Conservation (phyloP, 1,139 yeast genomes). For the Kodamaea fungicola region DNA sequence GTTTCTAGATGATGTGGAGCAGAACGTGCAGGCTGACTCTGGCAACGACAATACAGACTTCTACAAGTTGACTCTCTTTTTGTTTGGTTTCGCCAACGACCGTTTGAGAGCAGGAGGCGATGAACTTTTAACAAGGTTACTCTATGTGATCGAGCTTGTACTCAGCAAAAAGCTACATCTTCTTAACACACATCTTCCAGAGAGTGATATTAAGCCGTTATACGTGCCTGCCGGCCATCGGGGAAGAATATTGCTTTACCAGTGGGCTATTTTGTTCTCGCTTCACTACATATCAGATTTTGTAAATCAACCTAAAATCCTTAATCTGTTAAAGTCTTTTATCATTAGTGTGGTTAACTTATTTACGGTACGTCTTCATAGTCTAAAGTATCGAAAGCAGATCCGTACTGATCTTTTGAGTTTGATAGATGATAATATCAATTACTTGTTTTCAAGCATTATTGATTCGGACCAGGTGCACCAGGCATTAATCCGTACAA, state of each 20-base stretch:
- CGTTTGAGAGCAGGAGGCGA: constrained; percentile 13
- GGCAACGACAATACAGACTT: constrained; percentile 34
- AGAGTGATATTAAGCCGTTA: constrained; percentile 9
- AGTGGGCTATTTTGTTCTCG: constrained; percentile 32
- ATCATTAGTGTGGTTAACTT: constrained; percentile 31
- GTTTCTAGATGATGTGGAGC: constrained; percentile 36
- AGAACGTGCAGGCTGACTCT: constrained; percentile 26
- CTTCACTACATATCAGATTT: constrained; percentile 21
- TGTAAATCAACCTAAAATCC: constrained; percentile 8
- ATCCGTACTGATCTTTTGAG: constrained; percentile 16
- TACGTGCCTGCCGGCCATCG: constrained; percentile 3
- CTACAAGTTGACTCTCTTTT: constrained; percentile 31
- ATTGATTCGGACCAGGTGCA: neutral
- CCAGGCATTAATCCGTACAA: constrained; percentile 9
- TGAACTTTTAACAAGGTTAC: constrained; percentile 15
- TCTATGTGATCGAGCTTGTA: constrained; percentile 29
- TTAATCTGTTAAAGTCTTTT: constrained; percentile 27
- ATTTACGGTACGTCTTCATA: constrained; percentile 28
- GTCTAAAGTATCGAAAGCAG: constrained; percentile 20
- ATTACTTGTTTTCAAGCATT: constrained; percentile 3
- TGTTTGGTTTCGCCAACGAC: constrained; percentile 30
- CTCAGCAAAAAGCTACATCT: constrained; percentile 26
- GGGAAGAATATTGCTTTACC: constrained; percentile 13
- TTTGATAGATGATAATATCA: constrained; percentile 6
- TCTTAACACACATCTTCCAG: constrained; percentile 18